Evolutionary conservation across 139 green algal genomes (phyloP), one percentile per base, ranked within the genome.

Genomic region (Zygnema circumcarinatum): DNA sequence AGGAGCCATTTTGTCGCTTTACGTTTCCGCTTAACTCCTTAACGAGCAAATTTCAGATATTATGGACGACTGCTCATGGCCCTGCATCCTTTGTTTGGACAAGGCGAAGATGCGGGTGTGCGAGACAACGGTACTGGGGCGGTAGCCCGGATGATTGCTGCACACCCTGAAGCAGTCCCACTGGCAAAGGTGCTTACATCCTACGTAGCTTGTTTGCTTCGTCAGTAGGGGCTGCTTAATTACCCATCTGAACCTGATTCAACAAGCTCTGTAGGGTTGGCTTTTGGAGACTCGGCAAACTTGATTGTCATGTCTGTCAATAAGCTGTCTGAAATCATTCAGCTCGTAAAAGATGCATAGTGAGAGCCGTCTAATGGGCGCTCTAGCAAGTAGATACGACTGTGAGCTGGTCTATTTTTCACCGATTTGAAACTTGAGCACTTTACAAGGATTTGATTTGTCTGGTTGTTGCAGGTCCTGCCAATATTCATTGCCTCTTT

Each of bases 61-160:
- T 96, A 84, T 91, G 21, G 33, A 1, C 21, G 54, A 11, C 40
- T 90, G 21, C 38, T 85, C 42, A 74, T 93, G 82, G 92, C 88
- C 16, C 88, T 96, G 31, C 92, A 95, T 78, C 93, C 92, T 36
- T 87, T 96, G 52, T 96, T 97, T 62, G 54, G 39, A n/a, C 67
- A 53, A 7, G 68, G 87, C 0, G 91, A 94, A 67, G 86, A 92
- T 2, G 68, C 79, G 0, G 93, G 91, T 21, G 91, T 92, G 25
- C 92, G 91, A 0, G 94, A 97, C 92, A 97, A 97, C 79, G 94
- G 93, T 22, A 86, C 86, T 0, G 93, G 93, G 36, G 94, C 93
- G 47, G 93, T 96, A 2, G 93, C 82, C 0, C 88, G 94, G 0
- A 92, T 96, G 69, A 68, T 96, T 29, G 29, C 87, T 29, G 76